Conservation (phyloP, 176 grass and related monocot genomes). For the Triticum aestivum region IWGSC_CS_RefSeq_v2.1 NC_057796.1:346808937-346809436, state of each 20-base stretch:
- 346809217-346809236: background rate
- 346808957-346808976: background rate
- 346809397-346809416: background rate
- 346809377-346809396: background rate
- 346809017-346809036: background rate
- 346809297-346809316: background rate
- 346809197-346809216: background rate
- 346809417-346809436: background rate
- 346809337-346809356: background rate
- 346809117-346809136: background rate
- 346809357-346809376: background rate
- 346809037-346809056: background rate
- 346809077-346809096: background rate
- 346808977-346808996: background rate
- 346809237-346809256: background rate
- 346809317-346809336: background rate
- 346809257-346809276: background rate
- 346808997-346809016: background rate
- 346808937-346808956: background rate
- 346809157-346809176: background rate
- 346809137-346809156: constrained; percentile 3
- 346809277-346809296: background rate
- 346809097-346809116: background rate
- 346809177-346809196: background rate
- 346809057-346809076: background rate